A percentile compares a stretch with the other conserved stretches of the same genome.
Evolutionary conservation across 129 eudicot genomes (phyloP).

Genomic region (Lactuca sativa): DNA sequence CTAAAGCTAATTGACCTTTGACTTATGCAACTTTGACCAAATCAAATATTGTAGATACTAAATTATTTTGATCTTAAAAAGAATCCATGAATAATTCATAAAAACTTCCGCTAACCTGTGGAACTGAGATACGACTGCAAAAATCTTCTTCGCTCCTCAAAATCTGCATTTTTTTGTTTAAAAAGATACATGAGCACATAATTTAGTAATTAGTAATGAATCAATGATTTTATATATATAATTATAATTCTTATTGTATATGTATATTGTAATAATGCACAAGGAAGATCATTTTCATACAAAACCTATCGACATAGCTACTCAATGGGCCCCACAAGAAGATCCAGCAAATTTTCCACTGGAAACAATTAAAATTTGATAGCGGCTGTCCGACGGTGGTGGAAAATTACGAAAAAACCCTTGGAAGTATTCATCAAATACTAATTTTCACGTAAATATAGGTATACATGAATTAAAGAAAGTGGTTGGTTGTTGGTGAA

Average conservation of each 20-base stretch:
- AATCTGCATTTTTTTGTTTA: slow-evolving; percentile 34
- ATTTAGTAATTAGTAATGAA: not conserved
- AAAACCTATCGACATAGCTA: too few relatives aligned
- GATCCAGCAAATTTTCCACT: too few relatives aligned
- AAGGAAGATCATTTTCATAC: too few relatives aligned
- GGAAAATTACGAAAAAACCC: too few relatives aligned
- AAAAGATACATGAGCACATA: not conserved
- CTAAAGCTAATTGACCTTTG: slow-evolving; percentile 1
- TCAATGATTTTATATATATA: too few relatives aligned
- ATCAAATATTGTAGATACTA: not conserved
- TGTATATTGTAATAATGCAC: too few relatives aligned
- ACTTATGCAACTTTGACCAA: slow-evolving; percentile 9
- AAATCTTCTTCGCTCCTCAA: slow-evolving; percentile 73
- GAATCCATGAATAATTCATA: not conserved
- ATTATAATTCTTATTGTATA: too few relatives aligned
- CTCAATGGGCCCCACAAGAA: not conserved
- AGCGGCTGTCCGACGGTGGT: too few relatives aligned
- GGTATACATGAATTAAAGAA: not conserved
- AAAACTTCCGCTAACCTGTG: slow-evolving; percentile 48
- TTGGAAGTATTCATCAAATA: too few relatives aligned
- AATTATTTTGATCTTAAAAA: not conserved
- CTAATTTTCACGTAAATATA: too few relatives aligned
- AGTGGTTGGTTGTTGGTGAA: not conserved
- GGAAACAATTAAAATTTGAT: too few relatives aligned
- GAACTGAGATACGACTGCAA: slow-evolving; percentile 57